A percentile compares a stretch with the other conserved stretches of the same genome.
Evolutionary conservation across 441 rosid species (phyloP).

Genomic region (Flueggea neowawraea): DNA sequence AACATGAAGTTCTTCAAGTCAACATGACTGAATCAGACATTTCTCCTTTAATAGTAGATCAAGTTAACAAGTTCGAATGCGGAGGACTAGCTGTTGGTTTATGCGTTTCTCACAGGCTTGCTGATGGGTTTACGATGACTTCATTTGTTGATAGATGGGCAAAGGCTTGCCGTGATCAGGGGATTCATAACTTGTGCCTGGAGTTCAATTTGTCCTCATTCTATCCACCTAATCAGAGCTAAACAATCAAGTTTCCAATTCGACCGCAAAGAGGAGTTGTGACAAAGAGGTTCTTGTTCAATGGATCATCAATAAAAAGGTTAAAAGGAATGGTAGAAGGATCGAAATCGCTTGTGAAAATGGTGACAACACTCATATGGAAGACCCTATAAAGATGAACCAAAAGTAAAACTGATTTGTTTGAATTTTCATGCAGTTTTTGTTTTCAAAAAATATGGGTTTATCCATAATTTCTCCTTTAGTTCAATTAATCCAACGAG

Average conservation of each 20-base stretch:
- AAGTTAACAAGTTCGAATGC: conserved; percentile 22
- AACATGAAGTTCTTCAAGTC: background rate
- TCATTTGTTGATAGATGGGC: conserved; percentile 29
- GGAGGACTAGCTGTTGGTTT: conserved; percentile 26
- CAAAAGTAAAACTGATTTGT: too few relatives aligned
- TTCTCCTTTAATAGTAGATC: conserved; percentile 7
- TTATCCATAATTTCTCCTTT: too few relatives aligned
- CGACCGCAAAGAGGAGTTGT: background rate
- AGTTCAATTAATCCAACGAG: too few relatives aligned
- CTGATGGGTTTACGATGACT: conserved; percentile 13
- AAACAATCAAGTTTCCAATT: background rate
- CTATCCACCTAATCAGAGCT: conserved; percentile 10
- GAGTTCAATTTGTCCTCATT: conserved; percentile 16
- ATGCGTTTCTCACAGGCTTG: conserved; percentile 20
- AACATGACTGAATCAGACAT: conserved; percentile 4
- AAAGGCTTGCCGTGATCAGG: background rate
- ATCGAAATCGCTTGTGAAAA: conserved; percentile 13
- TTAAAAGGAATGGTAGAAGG: conserved; percentile 4
- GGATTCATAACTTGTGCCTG: conserved; percentile 4
- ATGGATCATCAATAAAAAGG: conserved; percentile 2
- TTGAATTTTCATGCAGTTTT: too few relatives aligned
- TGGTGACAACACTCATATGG: conserved; percentile 9
- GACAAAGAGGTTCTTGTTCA: conserved; percentile 10
- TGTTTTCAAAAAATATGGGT: too few relatives aligned
- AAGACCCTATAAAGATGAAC: too few relatives aligned